Evolutionary conservation across 2,329 filamentous ascomycete species (phyloP).

Genomic region (Colletotrichum sp.): DNA sequence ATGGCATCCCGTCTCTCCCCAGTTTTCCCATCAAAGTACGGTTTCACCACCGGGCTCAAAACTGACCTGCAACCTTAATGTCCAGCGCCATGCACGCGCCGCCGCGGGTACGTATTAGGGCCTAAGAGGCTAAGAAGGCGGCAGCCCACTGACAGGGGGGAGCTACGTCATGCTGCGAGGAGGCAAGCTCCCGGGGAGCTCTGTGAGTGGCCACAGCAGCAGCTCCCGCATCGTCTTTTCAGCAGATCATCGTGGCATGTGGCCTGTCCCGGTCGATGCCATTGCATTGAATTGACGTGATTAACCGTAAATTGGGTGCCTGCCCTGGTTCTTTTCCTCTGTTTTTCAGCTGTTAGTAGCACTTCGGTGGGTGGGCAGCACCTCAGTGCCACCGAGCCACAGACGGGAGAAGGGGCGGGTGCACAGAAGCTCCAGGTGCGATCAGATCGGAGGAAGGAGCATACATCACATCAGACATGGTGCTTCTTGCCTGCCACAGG

Average conservation of each 20-base stretch:
- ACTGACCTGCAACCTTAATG: conserved; percentile 22
- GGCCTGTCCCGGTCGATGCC: background rate
- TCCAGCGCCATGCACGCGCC: conserved; percentile 12
- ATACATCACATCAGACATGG: background rate
- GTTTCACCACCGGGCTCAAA: conserved; percentile 18
- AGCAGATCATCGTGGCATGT: conserved; percentile 20
- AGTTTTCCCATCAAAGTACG: conserved; percentile 1
- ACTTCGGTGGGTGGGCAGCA: background rate
- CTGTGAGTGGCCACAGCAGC: conserved; percentile 15
- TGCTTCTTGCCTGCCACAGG: background rate
- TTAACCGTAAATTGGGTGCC: background rate
- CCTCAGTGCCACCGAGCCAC: background rate
- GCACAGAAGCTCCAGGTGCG: background rate
- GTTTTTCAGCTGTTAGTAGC: background rate
- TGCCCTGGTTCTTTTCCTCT: background rate
- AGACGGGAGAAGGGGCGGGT: background rate
- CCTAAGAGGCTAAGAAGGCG: background rate
- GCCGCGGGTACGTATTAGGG: background rate
- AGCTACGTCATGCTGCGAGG: conserved; percentile 19
- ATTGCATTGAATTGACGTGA: conserved; percentile 20
- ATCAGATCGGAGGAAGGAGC: background rate
- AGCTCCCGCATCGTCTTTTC: conserved; percentile 17
- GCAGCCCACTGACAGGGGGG: conserved; percentile 4
- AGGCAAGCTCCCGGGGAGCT: conserved; percentile 19
- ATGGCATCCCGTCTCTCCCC: background rate